phyloP scores from a whole-genome alignment of 805 yeast species.

The Candida succiphila region DNA sequence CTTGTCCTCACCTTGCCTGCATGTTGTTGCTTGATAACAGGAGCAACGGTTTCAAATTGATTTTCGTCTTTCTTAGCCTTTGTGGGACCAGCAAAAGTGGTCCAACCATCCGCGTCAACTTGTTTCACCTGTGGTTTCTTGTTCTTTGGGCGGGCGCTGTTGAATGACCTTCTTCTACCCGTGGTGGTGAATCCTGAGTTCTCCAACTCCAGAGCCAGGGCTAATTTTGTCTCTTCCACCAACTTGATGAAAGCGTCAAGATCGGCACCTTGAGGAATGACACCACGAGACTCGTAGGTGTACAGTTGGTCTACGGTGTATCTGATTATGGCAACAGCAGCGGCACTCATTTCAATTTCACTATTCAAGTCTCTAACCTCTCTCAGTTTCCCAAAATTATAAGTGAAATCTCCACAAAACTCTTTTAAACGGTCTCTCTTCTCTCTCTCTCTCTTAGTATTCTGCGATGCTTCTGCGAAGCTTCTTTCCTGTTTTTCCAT shows the following conservation, averaged over 20 bases:
- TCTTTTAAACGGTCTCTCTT: too few relatives aligned
- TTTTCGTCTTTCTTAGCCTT: conserved; percentile 36
- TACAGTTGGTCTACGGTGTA: conserved; percentile 68
- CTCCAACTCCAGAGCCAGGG: conserved; percentile 21
- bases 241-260: conserved; percentile 54
- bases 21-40: conserved; percentile 35
- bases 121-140: conserved; percentile 35
- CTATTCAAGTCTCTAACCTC: too few relatives aligned
- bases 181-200: conserved; percentile 16
- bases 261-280: conserved; percentile 53
- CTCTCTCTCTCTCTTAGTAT: too few relatives aligned
- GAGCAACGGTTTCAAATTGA: conserved; percentile 34
- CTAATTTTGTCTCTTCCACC: conserved; percentile 53
- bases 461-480: background rate
- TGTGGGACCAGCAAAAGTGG: conserved; percentile 43
- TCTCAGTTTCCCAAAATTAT: too few relatives aligned
- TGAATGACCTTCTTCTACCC: conserved; percentile 60
- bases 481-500: too few relatives aligned
- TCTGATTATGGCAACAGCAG: conserved; percentile 34
- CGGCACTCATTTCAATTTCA: too few relatives aligned
- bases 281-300: conserved; percentile 44
- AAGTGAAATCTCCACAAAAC: too few relatives aligned
- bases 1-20: conserved; percentile 59
- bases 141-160: conserved; percentile 32
- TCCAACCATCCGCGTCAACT: conserved; percentile 81